These are phyloP conservation scores for Flaveria linearis DNA, from an alignment of 129 eudicot genomes.

Conservation along the genomic window DNA sequence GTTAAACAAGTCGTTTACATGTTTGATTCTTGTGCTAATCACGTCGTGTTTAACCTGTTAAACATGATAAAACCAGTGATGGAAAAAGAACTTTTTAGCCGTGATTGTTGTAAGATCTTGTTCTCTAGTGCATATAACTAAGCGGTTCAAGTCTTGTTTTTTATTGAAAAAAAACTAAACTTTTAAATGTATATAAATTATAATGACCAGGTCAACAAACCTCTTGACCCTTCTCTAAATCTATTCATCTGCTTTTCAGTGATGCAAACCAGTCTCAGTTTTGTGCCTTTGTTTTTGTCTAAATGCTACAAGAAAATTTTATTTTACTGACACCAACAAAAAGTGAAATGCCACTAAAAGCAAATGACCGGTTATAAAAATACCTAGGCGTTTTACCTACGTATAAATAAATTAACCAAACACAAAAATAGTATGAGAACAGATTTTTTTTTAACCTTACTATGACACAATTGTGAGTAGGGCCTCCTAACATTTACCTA, in stretches of 20 bases:
- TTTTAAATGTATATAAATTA: no score
- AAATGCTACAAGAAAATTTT: not conserved
- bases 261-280: conserved; percentile 18
- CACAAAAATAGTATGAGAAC: not conserved
- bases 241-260: conserved; percentile 9
- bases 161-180: no score
- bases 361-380: not conserved
- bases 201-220: no score
- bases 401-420: not conserved
- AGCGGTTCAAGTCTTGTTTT: no score
- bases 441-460: not conserved
- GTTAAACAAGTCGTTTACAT: no score
- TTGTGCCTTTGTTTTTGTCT: conserved; percentile 24
- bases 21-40: no score
- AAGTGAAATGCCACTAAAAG: not conserved
- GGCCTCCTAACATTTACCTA: not conserved
- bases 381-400: not conserved
- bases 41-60: no score
- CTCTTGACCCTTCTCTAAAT: no score
- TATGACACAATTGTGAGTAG: not conserved
- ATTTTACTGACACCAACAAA: not conserved
- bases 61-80: no score
- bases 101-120: no score
- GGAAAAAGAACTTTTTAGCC: no score
- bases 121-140: no score